These are phyloP conservation scores for Cudoniella acicularis DNA, from an alignment of 495 filamentous ascomycete species.

Conservation along the genomic window DNA sequence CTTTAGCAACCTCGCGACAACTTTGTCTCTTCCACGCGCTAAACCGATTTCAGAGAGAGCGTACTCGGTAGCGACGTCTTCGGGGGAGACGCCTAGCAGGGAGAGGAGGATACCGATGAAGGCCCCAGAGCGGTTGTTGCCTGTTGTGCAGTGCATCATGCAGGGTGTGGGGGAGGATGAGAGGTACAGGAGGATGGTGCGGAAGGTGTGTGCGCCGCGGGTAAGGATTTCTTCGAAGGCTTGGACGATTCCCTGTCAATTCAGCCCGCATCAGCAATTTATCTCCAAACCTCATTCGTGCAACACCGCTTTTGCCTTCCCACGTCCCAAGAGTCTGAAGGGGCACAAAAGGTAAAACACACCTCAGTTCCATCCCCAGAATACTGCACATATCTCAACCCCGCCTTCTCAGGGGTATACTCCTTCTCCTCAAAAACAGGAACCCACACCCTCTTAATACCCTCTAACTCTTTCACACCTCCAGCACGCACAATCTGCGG, in stretches of 20 bases:
- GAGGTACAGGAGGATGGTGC: constrained; percentile 13
- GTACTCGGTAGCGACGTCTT: constrained; percentile 36
- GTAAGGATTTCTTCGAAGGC: constrained; percentile 23
- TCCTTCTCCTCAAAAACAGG: constrained; percentile 35
- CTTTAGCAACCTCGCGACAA: constrained; percentile 25
- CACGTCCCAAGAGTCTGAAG: background rate
- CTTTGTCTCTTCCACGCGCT: constrained; percentile 15
- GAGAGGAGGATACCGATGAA: constrained; percentile 53
- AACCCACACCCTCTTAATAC: constrained; percentile 35
- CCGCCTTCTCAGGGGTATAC: constrained; percentile 27
- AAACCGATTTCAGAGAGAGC: constrained; percentile 32
- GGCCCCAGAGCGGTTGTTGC: constrained; percentile 63
- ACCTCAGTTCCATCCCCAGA: constrained; percentile 25
- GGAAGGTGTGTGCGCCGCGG: constrained; percentile 15
- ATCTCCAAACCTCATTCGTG: no score
- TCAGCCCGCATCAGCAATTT: background rate
- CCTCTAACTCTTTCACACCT: constrained; percentile 28
- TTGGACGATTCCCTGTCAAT: constrained; percentile 17
- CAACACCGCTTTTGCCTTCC: background rate
- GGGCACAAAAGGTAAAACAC: background rate
- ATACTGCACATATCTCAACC: constrained; percentile 27
- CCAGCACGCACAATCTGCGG: constrained; percentile 29
- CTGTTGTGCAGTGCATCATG: constrained; percentile 42
- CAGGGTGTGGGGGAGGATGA: background rate
- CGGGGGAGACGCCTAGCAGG: constrained; percentile 34